A percentile compares a stretch with the other conserved stretches of the same genome.
These are phyloP conservation scores for Beauveria varroae DNA, from an alignment of 2,329 filamentous ascomycete species.

Conservation along the genomic window DNA sequence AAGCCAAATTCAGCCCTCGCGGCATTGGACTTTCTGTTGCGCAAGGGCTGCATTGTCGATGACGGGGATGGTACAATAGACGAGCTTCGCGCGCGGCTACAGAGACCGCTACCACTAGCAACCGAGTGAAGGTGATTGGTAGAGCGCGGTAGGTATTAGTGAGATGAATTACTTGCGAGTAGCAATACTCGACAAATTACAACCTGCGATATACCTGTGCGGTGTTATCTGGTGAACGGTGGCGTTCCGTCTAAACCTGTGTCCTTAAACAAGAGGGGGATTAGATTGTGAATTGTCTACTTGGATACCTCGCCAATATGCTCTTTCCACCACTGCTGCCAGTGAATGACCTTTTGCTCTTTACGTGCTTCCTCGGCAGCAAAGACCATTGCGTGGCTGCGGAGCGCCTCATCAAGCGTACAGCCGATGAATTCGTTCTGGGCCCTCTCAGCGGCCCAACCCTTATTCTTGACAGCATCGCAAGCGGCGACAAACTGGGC, in stretches of 20 bases:
- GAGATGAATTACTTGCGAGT: not conserved
- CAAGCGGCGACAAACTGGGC: conserved; percentile 78
- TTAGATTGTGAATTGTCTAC: not conserved
- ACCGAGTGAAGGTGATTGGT: not conserved
- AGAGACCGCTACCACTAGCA: conserved; percentile 9
- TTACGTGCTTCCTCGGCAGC: conserved; percentile 81
- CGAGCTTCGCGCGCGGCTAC: not conserved
- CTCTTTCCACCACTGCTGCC: conserved; percentile 65
- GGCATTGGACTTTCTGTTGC: conserved; percentile 30
- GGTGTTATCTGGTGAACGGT: not conserved
- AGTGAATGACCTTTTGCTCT: conserved; percentile 63
- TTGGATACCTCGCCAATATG: conserved; percentile 20
- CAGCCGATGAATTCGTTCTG: conserved; percentile 74
- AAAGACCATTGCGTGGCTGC: conserved; percentile 89
- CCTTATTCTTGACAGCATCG: conserved; percentile 65
- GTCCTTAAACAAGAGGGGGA: not conserved
- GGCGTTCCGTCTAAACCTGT: not conserved
- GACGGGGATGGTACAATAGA: conserved; percentile 16
- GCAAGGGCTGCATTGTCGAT: conserved; percentile 21
- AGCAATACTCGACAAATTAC: not conserved
- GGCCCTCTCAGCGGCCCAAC: conserved; percentile 58
- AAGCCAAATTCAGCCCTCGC: conserved; percentile 33
- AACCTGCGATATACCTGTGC: not conserved
- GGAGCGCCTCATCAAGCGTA: conserved; percentile 76
- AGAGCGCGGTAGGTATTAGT: not conserved